These are phyloP conservation scores for Aspergillus novofumigatus DNA, from an alignment of 2,329 filamentous ascomycete genomes.

Conservation along the genomic window DNA sequence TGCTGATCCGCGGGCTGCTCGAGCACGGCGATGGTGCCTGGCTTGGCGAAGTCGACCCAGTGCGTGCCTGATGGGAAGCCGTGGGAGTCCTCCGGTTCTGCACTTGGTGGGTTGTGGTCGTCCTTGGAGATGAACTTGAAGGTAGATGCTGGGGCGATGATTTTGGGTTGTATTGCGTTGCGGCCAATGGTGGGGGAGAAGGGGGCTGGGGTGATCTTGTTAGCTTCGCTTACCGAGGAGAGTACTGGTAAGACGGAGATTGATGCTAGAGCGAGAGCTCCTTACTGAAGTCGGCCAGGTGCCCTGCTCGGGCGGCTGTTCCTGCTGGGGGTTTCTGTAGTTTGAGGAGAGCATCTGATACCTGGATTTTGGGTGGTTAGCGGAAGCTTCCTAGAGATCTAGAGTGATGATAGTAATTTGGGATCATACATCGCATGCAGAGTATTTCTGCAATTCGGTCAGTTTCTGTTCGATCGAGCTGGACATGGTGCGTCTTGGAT, in stretches of 20 bases:
- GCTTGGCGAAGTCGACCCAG: constrained; percentile 63
- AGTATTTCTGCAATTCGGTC: constrained; percentile 31
- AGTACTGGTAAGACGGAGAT: background rate
- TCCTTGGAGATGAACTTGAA: constrained; percentile 56
- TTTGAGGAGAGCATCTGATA: constrained; percentile 70
- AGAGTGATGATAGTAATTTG: background rate
- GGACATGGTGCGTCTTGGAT: constrained; percentile 23
- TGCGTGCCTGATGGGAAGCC: constrained; percentile 58
- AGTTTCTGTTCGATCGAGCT: constrained; percentile 34
- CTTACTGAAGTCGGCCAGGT: constrained; percentile 59
- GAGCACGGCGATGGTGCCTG: constrained; percentile 61
- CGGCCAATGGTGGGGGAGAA: constrained; percentile 31
- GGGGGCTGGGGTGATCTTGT: constrained; percentile 19
- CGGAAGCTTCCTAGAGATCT: background rate
- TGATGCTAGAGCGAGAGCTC: constrained; percentile 4
- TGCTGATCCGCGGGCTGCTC: constrained; percentile 61
- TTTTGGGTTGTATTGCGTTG: constrained; percentile 25
- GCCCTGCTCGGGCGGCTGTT: constrained; percentile 59
- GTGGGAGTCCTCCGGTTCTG: constrained; percentile 29
- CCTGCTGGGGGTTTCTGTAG: constrained; percentile 47
- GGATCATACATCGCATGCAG: constrained; percentile 41
- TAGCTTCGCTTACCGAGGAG: constrained; percentile 7
- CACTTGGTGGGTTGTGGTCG: constrained; percentile 35
- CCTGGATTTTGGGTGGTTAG: constrained; percentile 34
- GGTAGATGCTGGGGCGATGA: constrained; percentile 43